Evolutionary conservation across 202 grass and related monocot genomes (phyloP), one percentile per base, ranked within the genome.

Genomic region (Carex arenaria): DNA sequence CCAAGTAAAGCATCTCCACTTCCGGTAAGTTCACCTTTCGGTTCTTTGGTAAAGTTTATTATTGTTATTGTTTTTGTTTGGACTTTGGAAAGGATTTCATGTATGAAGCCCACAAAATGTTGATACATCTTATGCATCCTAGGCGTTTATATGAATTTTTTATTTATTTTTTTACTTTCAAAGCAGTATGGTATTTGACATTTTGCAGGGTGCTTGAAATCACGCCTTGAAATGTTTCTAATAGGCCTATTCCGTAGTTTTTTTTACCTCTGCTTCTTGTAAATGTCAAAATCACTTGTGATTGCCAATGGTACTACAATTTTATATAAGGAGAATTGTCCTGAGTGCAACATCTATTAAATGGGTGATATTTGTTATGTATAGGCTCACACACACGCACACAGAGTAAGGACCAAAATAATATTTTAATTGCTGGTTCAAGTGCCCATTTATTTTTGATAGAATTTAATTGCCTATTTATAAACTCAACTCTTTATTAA

Each of bases 1-100:
- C 61, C 80, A 68, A 82, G 80, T 82, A 53, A 82, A 69, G 34
- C 26, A 22, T 7, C 26, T 82, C 65, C 47, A 18, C 15, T 59
- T 34, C 12, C 43, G 1, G 68, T 62, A 62, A 72, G 4, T 51
- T 43, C n/a, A 49, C 68, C 68, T 65, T 65, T 47, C 17, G 10
- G 31, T 69, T 69, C 66, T 69, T 65, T 49, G 51, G 52, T 56
- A 78, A 78, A 20, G 4, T 1, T 23, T 36, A 18, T 30, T 74
- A 74, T 74, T 30, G 43, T 30, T 74, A 78, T 38, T 36, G 12
- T 3, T 78, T 59, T 77, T 78, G 30, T 59, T 76, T 55, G 49
- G 51, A 78, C 4, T 59, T 60, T 38, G 53, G 28, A n/a, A 38
- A 15, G 53, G 53, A 10, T 59, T 59, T 76, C 51, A 36, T 77